Conservation (phyloP, 352 stramenopile species). For the Pythium phragmitis region DNA sequence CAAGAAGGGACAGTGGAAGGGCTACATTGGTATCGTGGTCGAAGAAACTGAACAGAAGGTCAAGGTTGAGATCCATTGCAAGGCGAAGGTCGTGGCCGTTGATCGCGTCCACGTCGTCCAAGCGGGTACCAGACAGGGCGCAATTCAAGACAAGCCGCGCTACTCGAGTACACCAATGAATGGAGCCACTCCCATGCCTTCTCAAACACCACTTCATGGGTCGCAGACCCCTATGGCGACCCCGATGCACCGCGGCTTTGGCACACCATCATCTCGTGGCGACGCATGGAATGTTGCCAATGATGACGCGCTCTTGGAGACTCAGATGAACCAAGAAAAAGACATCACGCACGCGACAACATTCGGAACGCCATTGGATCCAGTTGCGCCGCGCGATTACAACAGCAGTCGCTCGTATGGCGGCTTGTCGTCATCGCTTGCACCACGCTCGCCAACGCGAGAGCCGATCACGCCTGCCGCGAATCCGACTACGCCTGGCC, state of each 20-base stretch:
- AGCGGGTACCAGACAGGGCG: slow-evolving; percentile 75
- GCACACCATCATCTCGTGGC: slow-evolving; percentile 67
- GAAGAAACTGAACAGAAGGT: slow-evolving; percentile 89
- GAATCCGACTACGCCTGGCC: slow-evolving; percentile 73
- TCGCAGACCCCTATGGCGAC: slow-evolving; percentile 88
- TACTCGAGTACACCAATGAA: slow-evolving; percentile 78
- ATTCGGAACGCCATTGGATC: slow-evolving; percentile 82
- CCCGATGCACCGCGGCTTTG: slow-evolving; percentile 77
- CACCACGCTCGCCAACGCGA: slow-evolving; percentile 60
- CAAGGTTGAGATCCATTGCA: slow-evolving; percentile 91
- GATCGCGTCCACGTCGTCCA: slow-evolving; percentile 76
- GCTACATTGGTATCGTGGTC: slow-evolving; percentile 91
- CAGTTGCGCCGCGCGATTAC: slow-evolving; percentile 65
- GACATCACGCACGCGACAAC: slow-evolving; percentile 88
- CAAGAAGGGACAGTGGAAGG: slow-evolving; percentile 91
- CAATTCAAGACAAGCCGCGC: slow-evolving; percentile 56
- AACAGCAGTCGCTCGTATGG: slow-evolving; percentile 50
- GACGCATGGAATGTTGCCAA: slow-evolving; percentile 88
- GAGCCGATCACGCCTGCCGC: slow-evolving; percentile 69
- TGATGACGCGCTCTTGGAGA: slow-evolving; percentile 83
- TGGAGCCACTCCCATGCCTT: slow-evolving; percentile 74
- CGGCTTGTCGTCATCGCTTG: slow-evolving; percentile 51
- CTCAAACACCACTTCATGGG: slow-evolving; percentile 82
- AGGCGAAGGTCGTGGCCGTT: slow-evolving; percentile 87
- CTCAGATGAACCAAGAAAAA: slow-evolving; percentile 88